These are phyloP conservation scores for Pythium oligandrum DNA, from an alignment of 352 stramenopile genomes.

Conservation along the genomic window DNA sequence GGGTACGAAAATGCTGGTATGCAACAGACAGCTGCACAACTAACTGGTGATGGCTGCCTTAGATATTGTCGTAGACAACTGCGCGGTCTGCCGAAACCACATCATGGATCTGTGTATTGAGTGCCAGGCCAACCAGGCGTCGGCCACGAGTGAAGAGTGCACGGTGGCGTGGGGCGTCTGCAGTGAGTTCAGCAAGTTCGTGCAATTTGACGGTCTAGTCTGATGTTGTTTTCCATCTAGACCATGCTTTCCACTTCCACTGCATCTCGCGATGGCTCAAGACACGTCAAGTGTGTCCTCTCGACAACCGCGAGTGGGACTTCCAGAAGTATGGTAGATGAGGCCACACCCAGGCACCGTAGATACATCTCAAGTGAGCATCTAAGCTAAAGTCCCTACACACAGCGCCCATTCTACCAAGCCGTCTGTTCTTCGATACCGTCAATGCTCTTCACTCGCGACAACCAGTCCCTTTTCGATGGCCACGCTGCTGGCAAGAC, in stretches of 20 bases:
- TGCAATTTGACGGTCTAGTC: not conserved
- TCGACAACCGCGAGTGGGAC: constrained; percentile 99
- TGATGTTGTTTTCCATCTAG: constrained; percentile 73
- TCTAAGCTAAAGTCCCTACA: too few relatives aligned
- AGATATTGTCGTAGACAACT: constrained; percentile 89
- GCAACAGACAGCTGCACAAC: not conserved
- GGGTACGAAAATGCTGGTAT: constrained; percentile 45
- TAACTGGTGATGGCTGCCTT: constrained; percentile 1
- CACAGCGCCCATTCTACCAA: too few relatives aligned
- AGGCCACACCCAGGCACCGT: not conserved
- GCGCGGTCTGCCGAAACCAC: constrained; percentile 99
- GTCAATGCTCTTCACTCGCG: too few relatives aligned
- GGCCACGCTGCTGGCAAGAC: too few relatives aligned
- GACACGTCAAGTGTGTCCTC: constrained; percentile 97
- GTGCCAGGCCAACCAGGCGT: constrained; percentile 94
- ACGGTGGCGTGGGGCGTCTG: constrained; percentile 84
- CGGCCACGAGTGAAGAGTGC: constrained; percentile 84
- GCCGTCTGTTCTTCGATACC: too few relatives aligned
- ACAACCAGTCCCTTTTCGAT: too few relatives aligned
- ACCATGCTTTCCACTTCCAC: constrained; percentile 99
- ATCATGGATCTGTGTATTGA: constrained; percentile 99
- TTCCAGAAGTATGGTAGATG: constrained; percentile 97
- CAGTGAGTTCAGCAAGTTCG: constrained; percentile 43
- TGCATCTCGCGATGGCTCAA: constrained; percentile 99
- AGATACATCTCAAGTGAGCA: too few relatives aligned